Evolutionary conservation across 2,329 filamentous ascomycete genomes (phyloP), one percentile per base, ranked within the genome.

Genomic region (Alternaria sp.): DNA sequence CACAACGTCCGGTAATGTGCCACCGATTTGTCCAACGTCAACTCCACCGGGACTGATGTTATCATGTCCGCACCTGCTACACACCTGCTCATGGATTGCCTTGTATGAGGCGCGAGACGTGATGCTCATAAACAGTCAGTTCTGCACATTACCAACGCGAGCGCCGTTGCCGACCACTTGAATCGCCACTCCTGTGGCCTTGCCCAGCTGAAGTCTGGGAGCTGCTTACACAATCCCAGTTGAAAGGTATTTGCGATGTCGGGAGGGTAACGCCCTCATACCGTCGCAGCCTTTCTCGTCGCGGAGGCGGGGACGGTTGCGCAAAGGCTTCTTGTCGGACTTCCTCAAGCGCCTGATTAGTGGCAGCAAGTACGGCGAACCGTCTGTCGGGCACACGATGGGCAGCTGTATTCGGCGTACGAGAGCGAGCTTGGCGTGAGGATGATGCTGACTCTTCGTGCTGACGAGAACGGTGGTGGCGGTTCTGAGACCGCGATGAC

Each of bases 321-420:
- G 72, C 62, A 64, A 77, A 77, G 0, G 75, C 75, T 58, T 77
- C 75, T 8, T 72, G 71, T 3, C 75, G 65, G 2, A 77, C 63
- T 17, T 74, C 67, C 42, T 77, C 74, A 4, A 77, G 69, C 7
- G 75, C 75, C 37, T 72, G 70, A 40, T 77, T 76, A 4, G 75
- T 77, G 5, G 74, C 74, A 40, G 75, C 75, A 14, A 76, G 69
- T 1, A 77, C 75, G 28, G 75, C 75, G 41, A 77, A 77, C n/a
- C 75, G 71, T 9, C 74, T 61, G 40, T 77, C 75, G n/a, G 75
- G 75, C 8, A 70, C 63, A 41, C 74, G 73, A 28, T 67, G 71
- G 17, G 67, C 73, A 36, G 70, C 54, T 11, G 70, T 75, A 60
- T 77, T 77, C 10, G 75, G 72, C 21, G 72, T 73, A 3, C 69